Evolutionary conservation across 768 basidiomycete genomes (phyloP), one percentile per base, ranked within the genome.

Genomic region (Exsudoporus frostii): DNA sequence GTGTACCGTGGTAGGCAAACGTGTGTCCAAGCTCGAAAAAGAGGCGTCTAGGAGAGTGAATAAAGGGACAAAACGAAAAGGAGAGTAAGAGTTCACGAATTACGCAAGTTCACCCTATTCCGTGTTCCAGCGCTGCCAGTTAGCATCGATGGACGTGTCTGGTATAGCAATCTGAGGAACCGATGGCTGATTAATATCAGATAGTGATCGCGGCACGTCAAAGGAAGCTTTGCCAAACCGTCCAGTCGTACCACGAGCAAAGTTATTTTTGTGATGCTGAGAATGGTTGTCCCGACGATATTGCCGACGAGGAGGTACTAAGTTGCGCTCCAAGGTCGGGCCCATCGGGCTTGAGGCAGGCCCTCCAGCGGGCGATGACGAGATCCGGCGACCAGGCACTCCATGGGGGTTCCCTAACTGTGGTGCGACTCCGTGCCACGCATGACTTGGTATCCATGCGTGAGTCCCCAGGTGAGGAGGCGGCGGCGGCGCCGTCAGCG

Each of bases 211-310:
- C 29, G 42, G 25, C 25, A 39, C 39, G 27, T 65, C 61, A 13
- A 61, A 55, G 25, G 59, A 25, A 27, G 49, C 34, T 25, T 59
- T 67, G 9, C 50, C 29, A 52, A 56, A 59, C 17, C 67, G 65
- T 37, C 65, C 57, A 48, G 46, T 46, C 20, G 54, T 27, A 38
- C 56, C 56, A 27, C 69, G 67, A 39, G 33, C 14, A 39, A 57
- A 53, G 39, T 48, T 68, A 22, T 58, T 63, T 53, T 65, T 69
- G 48, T 69, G 60, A 37, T 67, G 54, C 15, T 71, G 60, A 17
- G 34, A n/a, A 29, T 69, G 57, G n/a, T 60, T 58, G 25, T 67
- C 67, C 45, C 69, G 68, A 22, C 69, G 67, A 50, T 61, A 65
- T 25, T 71, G 69, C 30, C 67, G 65, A 27, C 67, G 69, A 42